Conservation (phyloP, 2,329 filamentous ascomycete species). For the Epichloe festucae region DNA sequence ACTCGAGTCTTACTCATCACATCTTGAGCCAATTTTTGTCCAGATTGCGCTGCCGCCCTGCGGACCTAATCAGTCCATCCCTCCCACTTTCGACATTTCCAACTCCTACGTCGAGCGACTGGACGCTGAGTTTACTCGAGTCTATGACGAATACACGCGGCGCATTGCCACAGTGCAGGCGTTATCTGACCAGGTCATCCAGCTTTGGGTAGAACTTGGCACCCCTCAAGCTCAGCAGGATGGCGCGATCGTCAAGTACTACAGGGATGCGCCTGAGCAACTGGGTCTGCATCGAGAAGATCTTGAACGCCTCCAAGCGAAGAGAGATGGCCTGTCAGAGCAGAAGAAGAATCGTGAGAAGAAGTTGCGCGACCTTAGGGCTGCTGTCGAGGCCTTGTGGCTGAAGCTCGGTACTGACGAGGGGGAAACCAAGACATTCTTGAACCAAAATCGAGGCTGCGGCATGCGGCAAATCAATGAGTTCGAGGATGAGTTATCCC, state of each 20-base stretch:
- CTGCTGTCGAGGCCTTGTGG: constrained; percentile 78
- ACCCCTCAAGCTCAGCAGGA: constrained; percentile 92
- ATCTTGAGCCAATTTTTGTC: constrained; percentile 82
- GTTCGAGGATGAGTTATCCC: constrained; percentile 78
- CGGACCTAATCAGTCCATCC: constrained; percentile 59
- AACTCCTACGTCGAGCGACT: constrained; percentile 74
- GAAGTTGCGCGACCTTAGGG: constrained; percentile 59
- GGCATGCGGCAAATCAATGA: constrained; percentile 89
- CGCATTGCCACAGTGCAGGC: constrained; percentile 65
- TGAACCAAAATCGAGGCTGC: constrained; percentile 79
- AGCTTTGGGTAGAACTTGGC: constrained; percentile 89
- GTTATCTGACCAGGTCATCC: constrained; percentile 73
- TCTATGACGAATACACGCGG: constrained; percentile 92
- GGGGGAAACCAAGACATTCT: constrained; percentile 69
- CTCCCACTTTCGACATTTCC: constrained; percentile 84
- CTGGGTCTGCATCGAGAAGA: constrained; percentile 86
- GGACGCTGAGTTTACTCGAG: constrained; percentile 81
- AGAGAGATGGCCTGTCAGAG: constrained; percentile 69
- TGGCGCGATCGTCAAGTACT: constrained; percentile 71
- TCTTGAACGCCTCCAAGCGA: constrained; percentile 54
- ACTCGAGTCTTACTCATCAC: constrained; percentile 89
- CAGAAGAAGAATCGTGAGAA: constrained; percentile 82
- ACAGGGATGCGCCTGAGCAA: constrained; percentile 84
- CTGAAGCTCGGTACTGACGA: constrained; percentile 75
- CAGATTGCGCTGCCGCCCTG: constrained; percentile 76